Percentiles rank a stretch among this genome's conserved stretches.
Conservation (phyloP, 2,329 filamentous ascomycete species). For the Microsporum canis region DNA sequence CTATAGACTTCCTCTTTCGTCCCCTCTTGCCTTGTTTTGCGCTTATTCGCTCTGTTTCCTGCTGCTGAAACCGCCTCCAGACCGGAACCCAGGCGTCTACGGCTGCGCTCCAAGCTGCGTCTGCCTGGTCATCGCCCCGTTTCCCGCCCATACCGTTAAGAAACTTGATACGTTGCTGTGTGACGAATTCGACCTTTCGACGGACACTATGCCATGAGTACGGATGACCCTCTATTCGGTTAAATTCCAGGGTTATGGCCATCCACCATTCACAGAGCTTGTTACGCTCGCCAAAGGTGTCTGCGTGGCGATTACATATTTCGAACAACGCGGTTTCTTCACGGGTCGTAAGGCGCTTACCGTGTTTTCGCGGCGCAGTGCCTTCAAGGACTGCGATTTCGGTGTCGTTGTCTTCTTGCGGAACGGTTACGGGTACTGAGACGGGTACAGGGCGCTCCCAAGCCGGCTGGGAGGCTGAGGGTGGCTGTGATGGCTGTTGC, state of each 20-base stretch:
- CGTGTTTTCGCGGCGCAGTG: conserved; percentile 21
- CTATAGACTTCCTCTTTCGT: conserved; percentile 20
- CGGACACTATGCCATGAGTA: conserved; percentile 36
- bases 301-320: conserved; percentile 30
- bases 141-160: conserved; percentile 26
- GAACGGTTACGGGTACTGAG: not conserved
- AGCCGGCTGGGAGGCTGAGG: not conserved
- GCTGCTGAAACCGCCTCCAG: conserved; percentile 30
- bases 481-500: not conserved
- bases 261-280: conserved; percentile 35
- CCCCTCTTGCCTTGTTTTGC: conserved; percentile 25
- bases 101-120: conserved; percentile 29
- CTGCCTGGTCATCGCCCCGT: conserved; percentile 24
- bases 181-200: conserved; percentile 32
- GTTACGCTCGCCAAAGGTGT: conserved; percentile 30
- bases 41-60: conserved; percentile 28
- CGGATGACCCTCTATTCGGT: conserved; percentile 27
- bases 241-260: conserved; percentile 30
- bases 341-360: conserved; percentile 30
- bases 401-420: conserved; percentile 8
- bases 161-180: conserved; percentile 32
- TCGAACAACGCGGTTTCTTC: conserved; percentile 33
- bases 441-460: not conserved
- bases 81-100: conserved; percentile 34
- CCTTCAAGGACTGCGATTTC: conserved; percentile 11